Evolutionary conservation across 2,329 filamentous ascomycete genomes (phyloP).

Genomic region (Bisporella sp.): DNA sequence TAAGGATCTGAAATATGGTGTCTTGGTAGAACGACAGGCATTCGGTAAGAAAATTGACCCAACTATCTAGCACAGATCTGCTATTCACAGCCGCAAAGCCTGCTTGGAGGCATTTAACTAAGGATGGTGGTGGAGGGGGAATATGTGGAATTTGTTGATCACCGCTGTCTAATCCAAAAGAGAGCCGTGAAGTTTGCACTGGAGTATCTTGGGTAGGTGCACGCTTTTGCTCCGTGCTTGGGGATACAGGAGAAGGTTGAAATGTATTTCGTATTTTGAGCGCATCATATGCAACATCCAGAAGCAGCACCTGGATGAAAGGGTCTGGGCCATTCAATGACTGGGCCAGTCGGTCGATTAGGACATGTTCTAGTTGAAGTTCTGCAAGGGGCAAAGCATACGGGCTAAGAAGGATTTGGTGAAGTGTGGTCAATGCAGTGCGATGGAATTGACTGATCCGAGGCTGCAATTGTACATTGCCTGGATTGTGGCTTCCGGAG

Average conservation of each 20-base stretch:
- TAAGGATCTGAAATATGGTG: conserved; percentile 80
- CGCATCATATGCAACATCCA: conserved; percentile 70
- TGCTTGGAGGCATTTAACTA: conserved; percentile 79
- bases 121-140: conserved; percentile 55
- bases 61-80: conserved; percentile 77
- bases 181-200: conserved; percentile 33
- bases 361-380: conserved; percentile 61
- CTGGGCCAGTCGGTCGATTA: conserved; percentile 62
- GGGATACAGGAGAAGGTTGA: conserved; percentile 12
- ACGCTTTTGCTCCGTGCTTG: conserved; percentile 21
- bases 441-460: conserved; percentile 63
- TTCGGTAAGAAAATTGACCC: conserved; percentile 79
- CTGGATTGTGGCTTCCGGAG: conserved; percentile 33
- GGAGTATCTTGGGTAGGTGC: conserved; percentile 20
- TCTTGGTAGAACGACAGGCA: conserved; percentile 79
- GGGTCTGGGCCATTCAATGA: conserved; percentile 56
- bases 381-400: conserved; percentile 51
- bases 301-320: conserved; percentile 67
- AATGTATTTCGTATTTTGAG: conserved; percentile 55
- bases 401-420: conserved; percentile 60
- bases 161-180: conserved; percentile 34
- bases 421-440: conserved; percentile 61
- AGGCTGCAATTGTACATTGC: conserved; percentile 32
- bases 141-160: conserved; percentile 32
- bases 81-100: conserved; percentile 72